Conservation (phyloP, 2,329 filamentous ascomycete genomes). For the Stenocarpella maydis region DNA sequence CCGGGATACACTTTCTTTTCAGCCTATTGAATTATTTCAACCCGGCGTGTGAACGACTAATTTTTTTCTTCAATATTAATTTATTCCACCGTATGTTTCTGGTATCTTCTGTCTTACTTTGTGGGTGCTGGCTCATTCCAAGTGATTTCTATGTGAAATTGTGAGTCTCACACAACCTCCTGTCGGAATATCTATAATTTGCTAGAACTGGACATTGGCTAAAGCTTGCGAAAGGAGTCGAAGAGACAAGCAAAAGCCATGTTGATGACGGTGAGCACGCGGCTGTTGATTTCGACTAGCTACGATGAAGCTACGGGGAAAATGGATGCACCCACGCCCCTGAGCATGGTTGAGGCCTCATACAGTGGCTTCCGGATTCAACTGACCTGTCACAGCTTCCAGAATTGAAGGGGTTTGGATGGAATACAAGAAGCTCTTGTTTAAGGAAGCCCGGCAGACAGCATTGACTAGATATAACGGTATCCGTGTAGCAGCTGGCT, state of each 20-base stretch:
- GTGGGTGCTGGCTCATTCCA: conserved; percentile 21
- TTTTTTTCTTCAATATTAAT: too few relatives aligned
- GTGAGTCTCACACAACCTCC: background rate
- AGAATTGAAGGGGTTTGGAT: background rate
- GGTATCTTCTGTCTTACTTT: conserved; percentile 6
- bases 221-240: background rate
- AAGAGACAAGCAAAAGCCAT: background rate
- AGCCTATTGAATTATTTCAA: too few relatives aligned
- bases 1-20: too few relatives aligned
- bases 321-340: too few relatives aligned
- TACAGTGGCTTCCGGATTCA: too few relatives aligned
- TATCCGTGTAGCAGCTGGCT: too few relatives aligned
- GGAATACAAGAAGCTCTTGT: background rate
- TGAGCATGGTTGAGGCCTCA: too few relatives aligned
- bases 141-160: conserved; percentile 22
- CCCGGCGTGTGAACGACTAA: too few relatives aligned
- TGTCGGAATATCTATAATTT: accelerated
- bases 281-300: background rate
- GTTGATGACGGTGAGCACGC: background rate
- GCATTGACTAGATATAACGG: too few relatives aligned
- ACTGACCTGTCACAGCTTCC: too few relatives aligned
- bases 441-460: background rate
- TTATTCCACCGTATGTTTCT: too few relatives aligned
- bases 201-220: background rate
- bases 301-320: too few relatives aligned